Evolutionary conservation across 257 asterid genomes (phyloP).

Genomic region (Solanum pinnatisectum): DNA sequence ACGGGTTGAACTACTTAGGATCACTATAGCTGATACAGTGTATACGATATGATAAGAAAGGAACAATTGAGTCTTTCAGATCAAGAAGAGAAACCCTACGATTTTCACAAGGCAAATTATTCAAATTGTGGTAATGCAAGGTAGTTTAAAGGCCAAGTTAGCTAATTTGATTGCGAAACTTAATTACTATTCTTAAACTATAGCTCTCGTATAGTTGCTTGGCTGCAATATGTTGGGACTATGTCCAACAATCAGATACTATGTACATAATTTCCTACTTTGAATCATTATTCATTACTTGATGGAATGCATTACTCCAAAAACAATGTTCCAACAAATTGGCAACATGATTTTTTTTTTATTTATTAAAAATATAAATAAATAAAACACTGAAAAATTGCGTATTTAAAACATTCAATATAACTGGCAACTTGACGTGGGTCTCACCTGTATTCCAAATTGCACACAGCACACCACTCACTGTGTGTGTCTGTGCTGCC

Average conservation of each 20-base stretch:
- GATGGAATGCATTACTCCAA: background rate
- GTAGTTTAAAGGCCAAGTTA: no score
- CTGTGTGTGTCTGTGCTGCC: background rate
- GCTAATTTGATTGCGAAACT: background rate
- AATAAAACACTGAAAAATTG: background rate
- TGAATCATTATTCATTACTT: background rate
- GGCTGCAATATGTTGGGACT: background rate
- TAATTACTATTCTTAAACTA: no score
- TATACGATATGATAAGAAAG: no score
- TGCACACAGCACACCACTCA: background rate
- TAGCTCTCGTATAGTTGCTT: background rate
- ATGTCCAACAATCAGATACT: no score
- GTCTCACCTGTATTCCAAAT: background rate
- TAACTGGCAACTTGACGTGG: background rate
- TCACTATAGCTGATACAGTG: rapidly evolving
- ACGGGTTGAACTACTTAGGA: no score
- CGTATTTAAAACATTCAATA: background rate
- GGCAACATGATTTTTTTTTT: background rate
- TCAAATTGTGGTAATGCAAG: no score
- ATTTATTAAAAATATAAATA: background rate
- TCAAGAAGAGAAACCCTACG: background rate
- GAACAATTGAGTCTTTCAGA: background rate
- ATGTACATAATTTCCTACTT: background rate
- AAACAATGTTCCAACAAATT: background rate
- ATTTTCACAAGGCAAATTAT: background rate